Evolutionary conservation across 2,329 filamentous ascomycete species (phyloP).

Genomic region (Fusarium beomiforme): DNA sequence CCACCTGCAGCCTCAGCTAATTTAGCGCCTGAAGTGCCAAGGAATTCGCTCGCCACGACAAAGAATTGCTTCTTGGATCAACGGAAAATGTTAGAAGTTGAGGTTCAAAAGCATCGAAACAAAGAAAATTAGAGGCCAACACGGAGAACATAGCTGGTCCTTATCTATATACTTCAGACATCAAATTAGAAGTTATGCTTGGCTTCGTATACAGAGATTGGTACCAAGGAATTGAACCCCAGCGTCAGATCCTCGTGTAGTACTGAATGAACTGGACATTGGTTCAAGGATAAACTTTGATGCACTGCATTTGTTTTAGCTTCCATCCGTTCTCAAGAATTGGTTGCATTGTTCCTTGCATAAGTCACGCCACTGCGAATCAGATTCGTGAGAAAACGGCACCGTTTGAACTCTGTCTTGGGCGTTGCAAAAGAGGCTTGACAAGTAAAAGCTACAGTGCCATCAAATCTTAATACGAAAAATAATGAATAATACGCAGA

Average conservation of each 20-base stretch:
- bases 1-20: slow-evolving; percentile 19
- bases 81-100: not conserved
- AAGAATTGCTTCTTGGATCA: slow-evolving; percentile 21
- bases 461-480: slow-evolving; percentile 19
- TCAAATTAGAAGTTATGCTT: not conserved
- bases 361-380: slow-evolving; percentile 15
- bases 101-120: not conserved
- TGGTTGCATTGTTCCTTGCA: slow-evolving; percentile 28
- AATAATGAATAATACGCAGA: not conserved
- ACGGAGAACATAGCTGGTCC: not conserved
- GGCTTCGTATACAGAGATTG: slow-evolving; percentile 25
- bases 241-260: slow-evolving; percentile 9
- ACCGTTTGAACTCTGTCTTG: not conserved
- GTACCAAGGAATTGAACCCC: slow-evolving; percentile 15
- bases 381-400: not conserved
- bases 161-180: not conserved
- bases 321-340: slow-evolving; percentile 2
- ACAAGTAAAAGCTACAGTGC: not conserved
- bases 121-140: not conserved
- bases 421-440: slow-evolving; percentile 1
- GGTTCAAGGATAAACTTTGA: slow-evolving; percentile 19
- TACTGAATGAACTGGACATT: slow-evolving; percentile 21
- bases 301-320: slow-evolving; percentile 16
- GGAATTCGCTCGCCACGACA: slow-evolving; percentile 12
- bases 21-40: slow-evolving; percentile 21